Conservation (phyloP, 108 stramenopile genomes). For the Thalassiosira profunda region DNA sequence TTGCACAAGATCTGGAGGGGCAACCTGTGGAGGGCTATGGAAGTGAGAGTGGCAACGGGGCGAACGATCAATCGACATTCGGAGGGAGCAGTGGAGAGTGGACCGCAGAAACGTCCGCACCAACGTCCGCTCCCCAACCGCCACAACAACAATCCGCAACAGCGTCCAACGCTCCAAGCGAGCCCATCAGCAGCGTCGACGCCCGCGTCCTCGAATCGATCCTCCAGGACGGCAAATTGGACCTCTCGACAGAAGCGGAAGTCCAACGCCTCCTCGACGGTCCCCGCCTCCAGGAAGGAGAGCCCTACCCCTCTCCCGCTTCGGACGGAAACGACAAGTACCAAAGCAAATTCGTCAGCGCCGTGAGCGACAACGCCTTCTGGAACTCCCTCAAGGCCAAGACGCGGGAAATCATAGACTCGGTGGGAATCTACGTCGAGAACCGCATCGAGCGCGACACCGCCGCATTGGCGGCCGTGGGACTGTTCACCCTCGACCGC, state of each 20-base stretch:
- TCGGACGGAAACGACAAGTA: too few species aligned
- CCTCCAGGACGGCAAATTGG: constrained; percentile 65
- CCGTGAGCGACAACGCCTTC: constrained; percentile 68
- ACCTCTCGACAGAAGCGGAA: constrained; percentile 66
- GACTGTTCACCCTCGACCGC: constrained; percentile 79
- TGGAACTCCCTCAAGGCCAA: constrained; percentile 76
- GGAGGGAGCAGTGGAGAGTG: too few species aligned
- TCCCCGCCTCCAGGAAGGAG: constrained; percentile 22
- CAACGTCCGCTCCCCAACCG: too few species aligned
- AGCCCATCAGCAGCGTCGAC: constrained; percentile 56
- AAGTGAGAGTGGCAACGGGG: too few species aligned
- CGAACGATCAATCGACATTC: too few species aligned
- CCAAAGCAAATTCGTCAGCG: constrained; percentile 3
- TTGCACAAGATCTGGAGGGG: too few species aligned
- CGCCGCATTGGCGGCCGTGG: constrained; percentile 61
- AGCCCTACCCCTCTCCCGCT: too few species aligned
- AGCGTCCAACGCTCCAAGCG: not conserved
- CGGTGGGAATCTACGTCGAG: constrained; percentile 65
- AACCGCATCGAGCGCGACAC: constrained; percentile 81
- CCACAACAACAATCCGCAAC: not conserved
- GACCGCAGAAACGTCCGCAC: too few species aligned
- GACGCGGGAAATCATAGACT: constrained; percentile 63
- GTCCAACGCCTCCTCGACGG: constrained; percentile 72
- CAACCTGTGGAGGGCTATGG: too few species aligned
- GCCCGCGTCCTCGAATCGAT: constrained; percentile 81